phyloP scores from a whole-genome alignment of 306 rosid genomes.

The Carpinus fangiana region DNA sequence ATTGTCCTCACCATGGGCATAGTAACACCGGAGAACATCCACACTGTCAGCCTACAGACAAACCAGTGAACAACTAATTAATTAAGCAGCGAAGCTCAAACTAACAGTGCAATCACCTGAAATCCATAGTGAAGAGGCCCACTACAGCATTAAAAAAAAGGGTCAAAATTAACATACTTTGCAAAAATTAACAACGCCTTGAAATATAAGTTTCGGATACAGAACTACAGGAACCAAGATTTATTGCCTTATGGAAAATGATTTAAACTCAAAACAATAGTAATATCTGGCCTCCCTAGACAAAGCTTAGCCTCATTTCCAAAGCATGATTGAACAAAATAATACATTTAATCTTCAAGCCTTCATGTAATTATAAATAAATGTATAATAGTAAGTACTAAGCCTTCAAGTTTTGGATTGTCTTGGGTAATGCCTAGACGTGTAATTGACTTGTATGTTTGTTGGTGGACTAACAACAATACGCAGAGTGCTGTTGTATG shows the following conservation, averaged over 20 bases:
- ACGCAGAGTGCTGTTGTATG: too few species aligned
- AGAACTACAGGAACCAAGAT: neutral
- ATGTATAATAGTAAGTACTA: neutral
- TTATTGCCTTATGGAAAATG: neutral
- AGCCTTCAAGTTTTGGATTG: neutral
- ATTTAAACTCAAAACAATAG: neutral
- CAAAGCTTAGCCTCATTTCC: neutral
- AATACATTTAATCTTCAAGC: neutral
- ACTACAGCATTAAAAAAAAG: conserved; percentile 3
- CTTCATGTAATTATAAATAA: neutral
- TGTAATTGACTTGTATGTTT: too few species aligned
- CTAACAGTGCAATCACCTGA: neutral
- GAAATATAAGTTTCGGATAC: neutral
- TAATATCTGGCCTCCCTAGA: conserved; percentile 4
- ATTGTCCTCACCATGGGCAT: conserved; percentile 82
- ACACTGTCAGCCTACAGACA: conserved; percentile 60
- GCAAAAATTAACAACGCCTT: neutral
- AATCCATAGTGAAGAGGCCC: conserved; percentile 5
- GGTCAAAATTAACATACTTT: neutral
- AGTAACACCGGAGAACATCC: conserved; percentile 71
- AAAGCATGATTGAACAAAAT: conserved; percentile 1
- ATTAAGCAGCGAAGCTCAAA: conserved; percentile 18
- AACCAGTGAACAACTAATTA: conserved; percentile 19
- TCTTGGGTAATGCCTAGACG: too few species aligned
- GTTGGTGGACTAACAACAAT: too few species aligned